phyloP scores from a whole-genome alignment of 2,329 filamentous ascomycete genomes.

The Hypoxylon sp. region DNA sequence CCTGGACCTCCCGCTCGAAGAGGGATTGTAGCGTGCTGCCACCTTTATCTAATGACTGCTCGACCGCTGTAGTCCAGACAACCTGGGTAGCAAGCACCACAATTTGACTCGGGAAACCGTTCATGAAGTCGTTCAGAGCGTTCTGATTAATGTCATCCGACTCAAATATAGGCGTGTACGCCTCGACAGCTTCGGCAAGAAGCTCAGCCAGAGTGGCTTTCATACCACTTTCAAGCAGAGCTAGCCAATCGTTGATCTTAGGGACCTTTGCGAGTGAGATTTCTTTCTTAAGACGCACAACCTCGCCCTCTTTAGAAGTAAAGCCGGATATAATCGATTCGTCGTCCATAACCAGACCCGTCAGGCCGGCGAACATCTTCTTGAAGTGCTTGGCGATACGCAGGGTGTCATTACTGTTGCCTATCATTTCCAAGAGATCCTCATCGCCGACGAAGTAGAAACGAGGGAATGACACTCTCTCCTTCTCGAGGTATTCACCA shows the following conservation, averaged over 20 bases:
- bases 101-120: constrained; percentile 90
- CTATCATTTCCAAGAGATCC: constrained; percentile 98
- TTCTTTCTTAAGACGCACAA: constrained; percentile 87
- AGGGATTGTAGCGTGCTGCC: constrained; percentile 78
- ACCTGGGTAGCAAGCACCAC: constrained; percentile 95
- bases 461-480: constrained; percentile 95
- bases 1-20: constrained; percentile 85
- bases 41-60: constrained; percentile 80
- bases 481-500: constrained; percentile 97
- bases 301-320: constrained; percentile 94
- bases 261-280: constrained; percentile 95
- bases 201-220: constrained; percentile 93
- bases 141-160: constrained; percentile 77
- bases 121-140: constrained; percentile 84
- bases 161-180: constrained; percentile 84
- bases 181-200: constrained; percentile 85
- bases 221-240: constrained; percentile 92
- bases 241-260: constrained; percentile 99
- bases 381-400: constrained; percentile 99
- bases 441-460: constrained; percentile 99
- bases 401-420: constrained; percentile 97
- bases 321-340: constrained; percentile 91
- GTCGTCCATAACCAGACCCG: constrained; percentile 91
- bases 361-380: constrained; percentile 99
- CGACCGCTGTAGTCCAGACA: constrained; percentile 92